A percentile compares a stretch with the other conserved stretches of the same genome.
These are phyloP conservation scores for Zea luxurians DNA, from an alignment of 176 grass and related monocot genomes.

Conservation along the genomic window DNA sequence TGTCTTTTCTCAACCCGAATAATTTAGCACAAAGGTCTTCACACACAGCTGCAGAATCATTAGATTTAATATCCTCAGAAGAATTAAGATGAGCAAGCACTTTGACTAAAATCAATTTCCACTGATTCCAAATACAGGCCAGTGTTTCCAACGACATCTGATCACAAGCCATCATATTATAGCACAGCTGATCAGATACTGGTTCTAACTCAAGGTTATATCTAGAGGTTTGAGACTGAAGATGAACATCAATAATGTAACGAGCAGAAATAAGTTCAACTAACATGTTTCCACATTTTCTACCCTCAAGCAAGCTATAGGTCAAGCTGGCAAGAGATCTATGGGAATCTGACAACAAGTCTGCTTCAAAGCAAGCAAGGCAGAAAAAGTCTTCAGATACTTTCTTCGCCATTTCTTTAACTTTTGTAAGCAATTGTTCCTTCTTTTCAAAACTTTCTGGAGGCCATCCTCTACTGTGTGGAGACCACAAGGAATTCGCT, in stretches of 20 bases:
- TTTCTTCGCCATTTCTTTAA: constrained; percentile 47
- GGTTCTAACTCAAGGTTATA: constrained; percentile 40
- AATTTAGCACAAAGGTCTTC: constrained; percentile 65
- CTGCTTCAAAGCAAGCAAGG: constrained; percentile 50
- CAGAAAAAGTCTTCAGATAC: constrained; percentile 47
- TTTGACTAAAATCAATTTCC: constrained; percentile 43
- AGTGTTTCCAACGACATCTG: constrained; percentile 48
- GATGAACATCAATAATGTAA: constrained; percentile 61
- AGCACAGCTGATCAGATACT: constrained; percentile 13
- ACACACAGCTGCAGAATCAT: constrained; percentile 24
- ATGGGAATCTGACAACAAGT: constrained; percentile 43
- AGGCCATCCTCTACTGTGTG: constrained; percentile 65
- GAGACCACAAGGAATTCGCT: constrained; percentile 57
- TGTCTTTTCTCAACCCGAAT: constrained; percentile 62
- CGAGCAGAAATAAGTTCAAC: constrained; percentile 51
- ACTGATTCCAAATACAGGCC: constrained; percentile 50
- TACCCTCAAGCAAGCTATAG: constrained; percentile 39
- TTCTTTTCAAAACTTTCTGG: constrained; percentile 52
- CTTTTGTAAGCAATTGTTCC: constrained; percentile 48
- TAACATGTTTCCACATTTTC: constrained; percentile 42
- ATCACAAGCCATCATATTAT: constrained; percentile 40
- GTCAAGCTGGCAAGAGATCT: constrained; percentile 42
- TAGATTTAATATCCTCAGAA: not conserved
- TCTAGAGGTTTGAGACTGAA: constrained; percentile 20
- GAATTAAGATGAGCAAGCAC: constrained; percentile 35